Evolutionary conservation across 495 filamentous ascomycete species (phyloP).

Genomic region (Lepidopterella palustris): DNA sequence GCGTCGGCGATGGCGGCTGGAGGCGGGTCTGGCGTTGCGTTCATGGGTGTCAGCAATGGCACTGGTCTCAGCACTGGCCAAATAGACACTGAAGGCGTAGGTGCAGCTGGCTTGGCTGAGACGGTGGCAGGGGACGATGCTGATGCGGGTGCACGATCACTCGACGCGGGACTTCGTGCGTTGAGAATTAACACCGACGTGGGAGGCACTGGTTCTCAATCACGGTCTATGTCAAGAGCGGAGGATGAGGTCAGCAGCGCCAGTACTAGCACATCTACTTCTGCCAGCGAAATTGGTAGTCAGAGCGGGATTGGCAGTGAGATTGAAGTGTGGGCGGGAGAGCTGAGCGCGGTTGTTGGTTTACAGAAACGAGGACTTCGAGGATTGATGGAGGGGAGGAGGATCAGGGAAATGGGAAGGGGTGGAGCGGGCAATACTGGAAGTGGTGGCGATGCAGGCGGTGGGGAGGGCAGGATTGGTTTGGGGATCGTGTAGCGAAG

Average conservation of each 20-base stretch:
- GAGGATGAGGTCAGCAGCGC: conserved; percentile 25
- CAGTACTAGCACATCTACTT: conserved; percentile 19
- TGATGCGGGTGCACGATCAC: conserved; percentile 8
- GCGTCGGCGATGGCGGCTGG: conserved; percentile 97
- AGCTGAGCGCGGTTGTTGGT: conserved; percentile 89
- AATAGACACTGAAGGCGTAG: background rate
- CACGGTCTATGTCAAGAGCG: background rate
- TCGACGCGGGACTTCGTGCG: conserved; percentile 22
- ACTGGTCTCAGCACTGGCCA: background rate
- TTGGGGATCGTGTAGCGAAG: background rate
- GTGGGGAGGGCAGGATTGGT: background rate
- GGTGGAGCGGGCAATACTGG: conserved; percentile 17
- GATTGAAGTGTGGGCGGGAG: conserved; percentile 69
- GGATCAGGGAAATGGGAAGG: conserved; percentile 59
- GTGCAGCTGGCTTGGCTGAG: background rate
- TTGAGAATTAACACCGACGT: conserved; percentile 37
- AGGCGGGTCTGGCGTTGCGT: conserved; percentile 60
- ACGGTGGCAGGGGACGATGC: background rate
- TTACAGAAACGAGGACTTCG: conserved; percentile 88
- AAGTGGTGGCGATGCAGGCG: background rate
- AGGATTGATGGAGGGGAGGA: conserved; percentile 89
- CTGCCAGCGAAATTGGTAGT: conserved; percentile 25
- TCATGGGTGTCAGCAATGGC: conserved; percentile 20
- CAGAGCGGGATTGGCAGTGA: conserved; percentile 25
- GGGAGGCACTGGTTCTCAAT: background rate